Conservation (phyloP, 2,329 filamentous ascomycete genomes). For the Dryadomyces quercus-mongolicae region DNA sequence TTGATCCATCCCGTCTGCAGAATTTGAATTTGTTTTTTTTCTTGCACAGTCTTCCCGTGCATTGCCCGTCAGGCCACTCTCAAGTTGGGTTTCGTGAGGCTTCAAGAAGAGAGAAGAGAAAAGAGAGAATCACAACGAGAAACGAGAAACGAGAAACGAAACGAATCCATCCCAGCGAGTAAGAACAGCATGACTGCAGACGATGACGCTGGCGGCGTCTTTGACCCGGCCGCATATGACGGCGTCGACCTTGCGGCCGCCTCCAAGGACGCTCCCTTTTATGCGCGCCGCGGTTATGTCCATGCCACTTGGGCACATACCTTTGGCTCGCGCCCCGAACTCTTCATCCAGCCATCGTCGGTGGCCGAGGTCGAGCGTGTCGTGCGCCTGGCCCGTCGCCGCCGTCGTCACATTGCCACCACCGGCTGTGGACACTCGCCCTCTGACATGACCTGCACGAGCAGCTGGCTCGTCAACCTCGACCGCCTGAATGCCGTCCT, state of each 20-base stretch:
- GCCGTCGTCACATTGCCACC: slow-evolving; percentile 68
- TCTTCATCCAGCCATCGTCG: slow-evolving; percentile 77
- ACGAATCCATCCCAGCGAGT: too few relatives aligned
- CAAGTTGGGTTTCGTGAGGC: too few relatives aligned
- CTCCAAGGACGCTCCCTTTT: slow-evolving; percentile 51
- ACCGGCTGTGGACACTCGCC: slow-evolving; percentile 91
- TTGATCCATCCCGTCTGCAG: background rate
- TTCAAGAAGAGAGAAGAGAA: too few relatives aligned
- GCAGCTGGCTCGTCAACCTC: slow-evolving; percentile 88
- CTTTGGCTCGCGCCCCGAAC: slow-evolving; percentile 77
- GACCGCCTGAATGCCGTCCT: slow-evolving; percentile 69
- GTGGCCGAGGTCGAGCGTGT: slow-evolving; percentile 74
- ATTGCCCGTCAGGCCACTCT: too few relatives aligned
- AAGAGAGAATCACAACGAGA: too few relatives aligned
- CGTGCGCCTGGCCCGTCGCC: slow-evolving; percentile 67
- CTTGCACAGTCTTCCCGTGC: too few relatives aligned
- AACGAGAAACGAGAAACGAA: too few relatives aligned
- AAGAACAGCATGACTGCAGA: background rate
- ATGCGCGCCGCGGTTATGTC: slow-evolving; percentile 55
- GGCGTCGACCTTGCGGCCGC: slow-evolving; percentile 7
- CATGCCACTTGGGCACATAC: slow-evolving; percentile 95
- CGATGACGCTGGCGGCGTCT: background rate
- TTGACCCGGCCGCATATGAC: slow-evolving; percentile 11
- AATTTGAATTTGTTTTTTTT: background rate
- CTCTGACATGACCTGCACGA: slow-evolving; percentile 83